Percentiles rank a stretch among this genome's conserved stretches.
Evolutionary conservation across 805 yeast species (phyloP).

Genomic region (Suhomyces tanzawaensis): DNA sequence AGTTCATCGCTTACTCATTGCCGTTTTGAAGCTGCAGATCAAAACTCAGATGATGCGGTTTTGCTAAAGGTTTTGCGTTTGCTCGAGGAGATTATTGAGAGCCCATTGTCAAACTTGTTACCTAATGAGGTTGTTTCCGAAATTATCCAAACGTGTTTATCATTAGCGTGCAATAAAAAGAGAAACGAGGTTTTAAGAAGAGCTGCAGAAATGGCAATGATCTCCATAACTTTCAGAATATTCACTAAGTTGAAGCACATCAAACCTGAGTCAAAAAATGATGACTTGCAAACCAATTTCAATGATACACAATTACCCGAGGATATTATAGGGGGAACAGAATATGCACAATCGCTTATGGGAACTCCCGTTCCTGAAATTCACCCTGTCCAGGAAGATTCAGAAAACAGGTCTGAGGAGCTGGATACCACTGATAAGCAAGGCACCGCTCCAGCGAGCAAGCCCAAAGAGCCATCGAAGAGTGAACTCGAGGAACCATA

Average conservation of each 20-base stretch:
- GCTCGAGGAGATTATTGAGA: conserved; percentile 61
- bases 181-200: conserved; percentile 85
- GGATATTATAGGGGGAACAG: conserved; percentile 56
- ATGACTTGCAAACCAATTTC: conserved; percentile 48
- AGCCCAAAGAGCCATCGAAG: conserved; percentile 2
- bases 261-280: conserved; percentile 41
- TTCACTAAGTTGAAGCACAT: conserved; percentile 59
- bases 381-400: conserved; percentile 13
- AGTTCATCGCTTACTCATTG: conserved; percentile 84
- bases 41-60: conserved; percentile 87
- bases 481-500: conserved; percentile 45
- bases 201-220: conserved; percentile 83
- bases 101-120: conserved; percentile 62
- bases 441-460: too few relatives aligned
- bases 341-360: conserved; percentile 2
- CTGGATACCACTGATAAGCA: background rate
- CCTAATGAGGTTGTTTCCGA: conserved; percentile 84
- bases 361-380: conserved; percentile 14
- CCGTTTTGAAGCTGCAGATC: conserved; percentile 93
- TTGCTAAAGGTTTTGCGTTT: conserved; percentile 76
- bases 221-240: conserved; percentile 63
- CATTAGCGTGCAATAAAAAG: conserved; percentile 88
- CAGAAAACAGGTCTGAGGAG: conserved; percentile 20
- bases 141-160: conserved; percentile 85
- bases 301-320: conserved; percentile 51